phyloP scores from a whole-genome alignment of 202 grass and related monocot species.

The Zizania palustris region DNA sequence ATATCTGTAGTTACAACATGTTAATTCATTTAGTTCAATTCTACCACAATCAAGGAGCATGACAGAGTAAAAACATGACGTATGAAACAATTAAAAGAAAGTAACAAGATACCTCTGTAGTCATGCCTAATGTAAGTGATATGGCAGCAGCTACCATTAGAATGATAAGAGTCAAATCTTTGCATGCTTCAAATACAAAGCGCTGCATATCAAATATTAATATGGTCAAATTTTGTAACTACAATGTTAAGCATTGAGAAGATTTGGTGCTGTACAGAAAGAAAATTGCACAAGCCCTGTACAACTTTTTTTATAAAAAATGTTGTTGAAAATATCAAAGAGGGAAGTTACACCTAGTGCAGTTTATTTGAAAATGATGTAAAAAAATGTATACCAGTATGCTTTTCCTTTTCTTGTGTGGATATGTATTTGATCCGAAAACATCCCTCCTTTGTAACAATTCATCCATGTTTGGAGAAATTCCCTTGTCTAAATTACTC shows the following conservation, averaged over 20 bases:
- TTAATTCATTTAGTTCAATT: no score
- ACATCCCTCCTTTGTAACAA: conserved; percentile 60
- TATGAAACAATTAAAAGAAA: no score
- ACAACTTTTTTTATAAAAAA: no score
- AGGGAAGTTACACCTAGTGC: background rate
- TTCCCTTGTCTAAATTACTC: conserved; percentile 75
- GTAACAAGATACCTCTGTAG: conserved; percentile 49
- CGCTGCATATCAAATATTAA: conserved; percentile 49
- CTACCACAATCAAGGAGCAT: no score
- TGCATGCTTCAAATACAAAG: conserved; percentile 69
- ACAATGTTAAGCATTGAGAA: conserved; percentile 16
- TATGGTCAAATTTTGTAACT: conserved; percentile 28
- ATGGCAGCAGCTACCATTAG: conserved; percentile 62
- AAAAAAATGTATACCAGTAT: conserved; percentile 65
- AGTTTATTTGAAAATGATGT: conserved; percentile 34
- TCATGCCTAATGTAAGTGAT: conserved; percentile 61
- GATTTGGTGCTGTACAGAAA: no score
- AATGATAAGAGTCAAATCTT: conserved; percentile 69
- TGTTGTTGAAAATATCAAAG: no score
- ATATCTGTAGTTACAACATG: no score
- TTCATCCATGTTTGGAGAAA: conserved; percentile 58
- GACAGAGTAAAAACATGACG: no score
- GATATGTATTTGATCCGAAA: conserved; percentile 91
- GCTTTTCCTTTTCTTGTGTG: conserved; percentile 88
- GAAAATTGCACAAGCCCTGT: no score